Percentiles rank a stretch among this genome's conserved stretches.
These are phyloP conservation scores for Coniella vitis DNA, from an alignment of 2,329 filamentous ascomycete genomes.

Conservation along the genomic window DNA sequence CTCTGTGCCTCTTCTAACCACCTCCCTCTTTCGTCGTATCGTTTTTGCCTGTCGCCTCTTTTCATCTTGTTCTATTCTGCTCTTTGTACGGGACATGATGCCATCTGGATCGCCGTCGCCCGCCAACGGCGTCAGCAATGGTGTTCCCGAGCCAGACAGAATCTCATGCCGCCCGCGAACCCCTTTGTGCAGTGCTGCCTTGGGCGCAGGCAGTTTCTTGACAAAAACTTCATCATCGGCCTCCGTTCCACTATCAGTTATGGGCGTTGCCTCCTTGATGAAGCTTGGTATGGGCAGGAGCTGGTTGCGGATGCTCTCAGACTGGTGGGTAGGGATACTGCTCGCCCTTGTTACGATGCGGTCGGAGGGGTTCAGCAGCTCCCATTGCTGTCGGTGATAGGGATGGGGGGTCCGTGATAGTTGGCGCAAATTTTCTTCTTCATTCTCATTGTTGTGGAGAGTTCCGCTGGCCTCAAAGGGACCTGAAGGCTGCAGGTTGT, in stretches of 20 bases:
- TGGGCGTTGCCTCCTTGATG: slow-evolving; percentile 49
- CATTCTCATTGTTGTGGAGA: slow-evolving; percentile 23
- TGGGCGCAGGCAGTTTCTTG: slow-evolving; percentile 76
- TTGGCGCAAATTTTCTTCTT: slow-evolving; percentile 36
- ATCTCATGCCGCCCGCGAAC: slow-evolving; percentile 55
- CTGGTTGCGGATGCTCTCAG: slow-evolving; percentile 19
- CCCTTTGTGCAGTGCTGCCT: slow-evolving; percentile 67
- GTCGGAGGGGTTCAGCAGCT: slow-evolving; percentile 42
- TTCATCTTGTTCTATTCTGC: slow-evolving; percentile 8
- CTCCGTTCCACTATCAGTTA: slow-evolving; percentile 88
- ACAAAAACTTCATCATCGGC: slow-evolving; percentile 90
- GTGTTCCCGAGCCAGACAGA: slow-evolving; percentile 49
- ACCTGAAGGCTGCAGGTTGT: slow-evolving; percentile 33
- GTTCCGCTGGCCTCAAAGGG: slow-evolving; percentile 21
- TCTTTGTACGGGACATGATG: slow-evolving; percentile 19
- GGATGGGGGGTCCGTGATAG: slow-evolving; percentile 61
- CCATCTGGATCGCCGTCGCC: slow-evolving; percentile 34
- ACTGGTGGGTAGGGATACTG: slow-evolving; percentile 16
- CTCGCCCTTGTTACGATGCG: slow-evolving; percentile 19
- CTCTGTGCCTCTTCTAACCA: slow-evolving; percentile 47
- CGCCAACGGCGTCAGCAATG: slow-evolving; percentile 42
- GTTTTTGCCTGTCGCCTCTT: slow-evolving; percentile 23
- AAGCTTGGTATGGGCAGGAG: slow-evolving; percentile 25
- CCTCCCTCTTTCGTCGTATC: slow-evolving; percentile 40
- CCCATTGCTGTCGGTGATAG: slow-evolving; percentile 53